These are phyloP conservation scores for Boletales sp. DNA, from an alignment of 768 basidiomycete species.

Conservation along the genomic window DNA sequence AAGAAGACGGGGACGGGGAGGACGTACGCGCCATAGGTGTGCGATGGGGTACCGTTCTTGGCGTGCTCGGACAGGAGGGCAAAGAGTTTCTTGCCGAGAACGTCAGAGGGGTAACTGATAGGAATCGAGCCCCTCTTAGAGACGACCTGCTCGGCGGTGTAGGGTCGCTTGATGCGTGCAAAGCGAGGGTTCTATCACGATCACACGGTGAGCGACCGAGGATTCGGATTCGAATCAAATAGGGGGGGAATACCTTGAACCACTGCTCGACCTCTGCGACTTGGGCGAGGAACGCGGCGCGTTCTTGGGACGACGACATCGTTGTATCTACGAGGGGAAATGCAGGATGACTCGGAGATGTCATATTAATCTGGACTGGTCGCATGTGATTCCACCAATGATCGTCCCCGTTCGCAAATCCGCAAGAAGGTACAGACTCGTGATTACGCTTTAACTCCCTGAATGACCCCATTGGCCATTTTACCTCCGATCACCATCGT, in stretches of 20 bases:
- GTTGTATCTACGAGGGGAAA: not conserved
- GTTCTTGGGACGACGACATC: conserved; percentile 51
- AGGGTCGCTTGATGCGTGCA: conserved; percentile 82
- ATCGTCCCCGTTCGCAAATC: not conserved
- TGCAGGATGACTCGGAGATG: conserved; percentile 3
- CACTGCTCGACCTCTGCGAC: conserved; percentile 84
- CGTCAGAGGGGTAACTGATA: conserved; percentile 82
- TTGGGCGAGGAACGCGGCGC: conserved; percentile 70
- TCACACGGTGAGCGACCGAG: not conserved
- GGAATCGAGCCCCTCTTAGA: conserved; percentile 87
- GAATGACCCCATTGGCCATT: not conserved
- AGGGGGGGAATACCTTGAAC: conserved; percentile 70
- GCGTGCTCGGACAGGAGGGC: conserved; percentile 70
- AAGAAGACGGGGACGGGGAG: not conserved
- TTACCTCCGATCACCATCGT: conserved; percentile 87
- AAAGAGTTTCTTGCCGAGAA: conserved; percentile 86
- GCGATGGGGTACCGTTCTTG: conserved; percentile 74
- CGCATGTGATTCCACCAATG: conserved; percentile 23
- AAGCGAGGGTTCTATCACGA: conserved; percentile 75
- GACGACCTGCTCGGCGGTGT: conserved; percentile 91
- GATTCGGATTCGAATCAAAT: too few relatives aligned
- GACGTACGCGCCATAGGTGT: conserved; percentile 98
- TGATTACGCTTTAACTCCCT: conserved; percentile 26
- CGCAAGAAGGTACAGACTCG: conserved; percentile 5
- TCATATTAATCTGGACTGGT: conserved; percentile 26